Base-by-base conservation (phyloP, 371 early-diverging fungal species). In the Lichtheimia corymbifera region DNA sequence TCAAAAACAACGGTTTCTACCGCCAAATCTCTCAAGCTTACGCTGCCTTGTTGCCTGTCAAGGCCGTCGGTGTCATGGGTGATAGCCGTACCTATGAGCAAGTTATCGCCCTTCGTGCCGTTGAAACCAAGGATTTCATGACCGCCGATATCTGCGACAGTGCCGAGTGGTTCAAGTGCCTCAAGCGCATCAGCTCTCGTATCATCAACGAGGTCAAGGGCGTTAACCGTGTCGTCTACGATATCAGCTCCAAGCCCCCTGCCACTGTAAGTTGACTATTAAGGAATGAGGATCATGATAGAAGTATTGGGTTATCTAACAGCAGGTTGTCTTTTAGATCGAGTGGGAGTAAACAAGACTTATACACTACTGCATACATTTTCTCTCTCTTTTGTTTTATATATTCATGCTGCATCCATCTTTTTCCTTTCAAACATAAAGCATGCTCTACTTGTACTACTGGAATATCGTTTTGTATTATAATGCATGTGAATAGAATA, bases 201-300 rank as follows among this genome's bases (percentile, higher is more conserved):
- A 98, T 98, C 72, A 96, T 96, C 81, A 98, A 98, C 69, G 98
- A 98, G 80, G 97, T 98, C 66, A 86, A 92, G 70, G 98, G 98
- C 43, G 97, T 97, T 57, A 98, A 98, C 86, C 91, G 98, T 59
- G 96, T 96, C 47, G 91, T 96, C 60, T 97, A 97, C 71, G 98
- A 97, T 75, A 91, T 97, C 71, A 77, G 78, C 62, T 92, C 94
- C 64, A 97, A 97, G 86, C 97, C 97, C 35, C 97, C 97, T 55
- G 93, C 93, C 61, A 97, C 97, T 20, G 56, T 55, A 55, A 55
- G 56, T 55, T 20, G 30, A 24, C 28, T 2, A 2, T 45, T 45
- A 11, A 13, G 45, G 5, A 45, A 6, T 45, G 0, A 13, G 45
- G 0, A 12, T 52, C 12, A 9, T 27, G 27, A 27, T 12, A n/a